Evolutionary conservation across 371 early-diverging fungal species (phyloP), one percentile per base, ranked within the genome.

Genomic region (Capniomyces stellatus): DNA sequence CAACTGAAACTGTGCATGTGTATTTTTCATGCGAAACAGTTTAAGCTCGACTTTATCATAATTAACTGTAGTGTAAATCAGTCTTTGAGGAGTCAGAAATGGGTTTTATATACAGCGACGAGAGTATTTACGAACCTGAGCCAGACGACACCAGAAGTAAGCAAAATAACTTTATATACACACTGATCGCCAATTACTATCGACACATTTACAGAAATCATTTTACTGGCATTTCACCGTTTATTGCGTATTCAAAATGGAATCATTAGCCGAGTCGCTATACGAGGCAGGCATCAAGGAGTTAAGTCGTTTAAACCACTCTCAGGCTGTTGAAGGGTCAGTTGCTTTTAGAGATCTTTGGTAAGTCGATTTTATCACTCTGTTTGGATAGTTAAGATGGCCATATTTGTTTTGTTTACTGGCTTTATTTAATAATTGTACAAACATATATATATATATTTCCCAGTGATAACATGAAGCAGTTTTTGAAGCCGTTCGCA

Each of bases 211-310:
- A n/a, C n/a, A n/a, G n/a, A n/a, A n/a, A n/a, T n/a, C n/a, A n/a
- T n/a, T n/a, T n/a, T n/a, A n/a, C n/a, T n/a, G n/a, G n/a, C n/a
- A n/a, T n/a, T n/a, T n/a, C n/a, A 31, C 59, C 56, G 30, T 67
- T 64, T 35, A 61, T 56, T 54, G 53, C 43, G 28, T 29, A 52
- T 46, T 54, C 63, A 29, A 48, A 57, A 30, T 21, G 44, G 13
- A 4, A 39, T 43, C 27, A 44, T 3, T 51, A 78, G 10, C 19
- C 43, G 18, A 79, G 71, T 43, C 89, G 1, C 60, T 86, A 24
- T 68, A 83, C 42, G 89, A 89, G 30, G 61, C 75, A 13, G 89
- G 85, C 8, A 74, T 90, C 76, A 75, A 80, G 52, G 73, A 75
- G 55, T 69, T 92, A 44, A 66, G 66, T 44, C 69, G 73, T 29